These are phyloP conservation scores for Claviceps sp. DNA, from an alignment of 2,329 filamentous ascomycete species.

Conservation along the genomic window DNA sequence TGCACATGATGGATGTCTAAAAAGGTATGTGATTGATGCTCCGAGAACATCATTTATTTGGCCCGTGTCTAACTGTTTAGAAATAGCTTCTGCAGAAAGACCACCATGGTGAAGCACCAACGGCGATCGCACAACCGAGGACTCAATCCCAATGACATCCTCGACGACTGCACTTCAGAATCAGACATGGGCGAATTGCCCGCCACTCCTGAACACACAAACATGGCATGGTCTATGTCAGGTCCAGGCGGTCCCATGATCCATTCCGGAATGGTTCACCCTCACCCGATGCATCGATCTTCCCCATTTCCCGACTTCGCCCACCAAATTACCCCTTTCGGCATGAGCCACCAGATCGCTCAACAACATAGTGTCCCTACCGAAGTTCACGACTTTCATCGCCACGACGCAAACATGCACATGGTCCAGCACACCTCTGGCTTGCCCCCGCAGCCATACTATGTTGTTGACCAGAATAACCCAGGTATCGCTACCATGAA, in stretches of 20 bases:
- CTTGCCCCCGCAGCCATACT: constrained; percentile 36
- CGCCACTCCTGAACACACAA: constrained; percentile 40
- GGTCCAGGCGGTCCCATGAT: constrained; percentile 24
- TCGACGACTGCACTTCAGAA: constrained; percentile 41
- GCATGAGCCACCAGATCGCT: constrained; percentile 25
- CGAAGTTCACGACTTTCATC: constrained; percentile 31
- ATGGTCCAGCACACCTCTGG: constrained; percentile 36
- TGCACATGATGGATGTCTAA: constrained; percentile 45
- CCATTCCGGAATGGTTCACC: constrained; percentile 22
- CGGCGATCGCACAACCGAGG: constrained; percentile 47
- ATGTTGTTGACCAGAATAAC: constrained; percentile 48
- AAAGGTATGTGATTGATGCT: constrained; percentile 30
- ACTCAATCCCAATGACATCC: constrained; percentile 37
- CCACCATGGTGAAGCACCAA: constrained; percentile 57
- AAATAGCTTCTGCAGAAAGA: constrained; percentile 55
- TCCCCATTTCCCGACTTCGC: constrained; percentile 41
- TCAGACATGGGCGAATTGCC: constrained; percentile 46
- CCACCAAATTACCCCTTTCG: constrained; percentile 33
- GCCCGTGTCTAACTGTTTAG: neutral
- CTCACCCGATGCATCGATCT: constrained; percentile 34
- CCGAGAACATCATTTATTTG: too few species aligned
- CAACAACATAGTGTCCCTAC: constrained; percentile 35
- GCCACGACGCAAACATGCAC: constrained; percentile 29
- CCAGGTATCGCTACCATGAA: constrained; percentile 50
- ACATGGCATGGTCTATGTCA: constrained; percentile 37